Base-by-base conservation (phyloP, 2,329 filamentous ascomycete genomes). In the Tolypocladium inflatum region DNA sequence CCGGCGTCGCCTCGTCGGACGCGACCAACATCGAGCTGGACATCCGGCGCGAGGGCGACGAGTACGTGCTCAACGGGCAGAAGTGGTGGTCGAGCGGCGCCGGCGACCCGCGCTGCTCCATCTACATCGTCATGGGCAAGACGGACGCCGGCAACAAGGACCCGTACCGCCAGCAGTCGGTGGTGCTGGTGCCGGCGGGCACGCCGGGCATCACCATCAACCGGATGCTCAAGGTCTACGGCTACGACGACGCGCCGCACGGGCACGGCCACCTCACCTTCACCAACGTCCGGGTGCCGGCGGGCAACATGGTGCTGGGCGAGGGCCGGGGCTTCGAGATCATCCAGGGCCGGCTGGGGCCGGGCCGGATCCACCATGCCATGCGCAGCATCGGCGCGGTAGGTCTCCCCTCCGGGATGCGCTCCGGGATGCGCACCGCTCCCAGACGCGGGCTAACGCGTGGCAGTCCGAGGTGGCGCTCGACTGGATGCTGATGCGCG, bases 61-160 rank as follows among this genome's bases (percentile, higher is more conserved):
- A 94, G 66, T 97, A 94, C 70, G 85, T 97, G 21, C 81, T 99
- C 57, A 97, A 97, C 70, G 94, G 94, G 58, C 67, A 93, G 84
- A 99, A 99, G 90, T 99, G 94, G 94, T 99, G 94, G 94, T 96
- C 91, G 35, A 96, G 90, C 63, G 94, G 94, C 63, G 91, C 92
- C 21, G 94, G 94, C 59, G 94, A 99, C 76, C 89, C 88, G 59
- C 84, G 93, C 66, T 99, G 94, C 80, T 82, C 89, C 73, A 80
- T 99, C 71, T 97, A 97, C 78, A 87, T 99, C 61, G 91, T 96
- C 66, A 96, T 99, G 89, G 94, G 91, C 75, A 96, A 97, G 81
- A 88, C 84, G 15, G 89, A 95, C 69, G 80, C 89, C 54, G 77
- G 78, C 65, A 88, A 95, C 78, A 75, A 80, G 63, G 86, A 92